These are phyloP conservation scores for Exutisphaerella laricina DNA, from an alignment of 2,329 filamentous ascomycete genomes.

Conservation along the genomic window DNA sequence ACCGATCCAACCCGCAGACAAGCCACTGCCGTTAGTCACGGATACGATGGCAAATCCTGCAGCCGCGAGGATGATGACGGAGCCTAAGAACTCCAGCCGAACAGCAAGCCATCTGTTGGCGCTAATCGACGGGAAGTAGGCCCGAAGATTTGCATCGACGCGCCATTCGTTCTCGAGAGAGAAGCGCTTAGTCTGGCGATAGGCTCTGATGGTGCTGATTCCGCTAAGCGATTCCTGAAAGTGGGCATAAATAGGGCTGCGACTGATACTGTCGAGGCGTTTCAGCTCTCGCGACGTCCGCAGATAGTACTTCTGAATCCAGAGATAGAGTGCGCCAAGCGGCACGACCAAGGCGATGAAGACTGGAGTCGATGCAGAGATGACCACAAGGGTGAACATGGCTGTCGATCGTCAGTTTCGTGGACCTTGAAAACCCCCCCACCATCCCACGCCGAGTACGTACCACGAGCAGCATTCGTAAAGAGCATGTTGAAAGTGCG, in stretches of 20 bases:
- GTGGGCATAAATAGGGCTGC: slow-evolving; percentile 94
- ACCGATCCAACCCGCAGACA: slow-evolving; percentile 75
- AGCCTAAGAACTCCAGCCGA: slow-evolving; percentile 90
- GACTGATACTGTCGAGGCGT: slow-evolving; percentile 87
- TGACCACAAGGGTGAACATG: slow-evolving; percentile 78
- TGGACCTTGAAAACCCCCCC: slow-evolving; percentile 2
- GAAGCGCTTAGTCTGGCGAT: slow-evolving; percentile 82
- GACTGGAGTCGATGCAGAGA: slow-evolving; percentile 71
- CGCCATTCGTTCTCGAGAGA: slow-evolving; percentile 94
- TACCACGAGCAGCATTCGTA: slow-evolving; percentile 46
- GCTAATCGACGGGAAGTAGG: slow-evolving; percentile 94
- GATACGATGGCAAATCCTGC: slow-evolving; percentile 78
- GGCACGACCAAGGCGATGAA: slow-evolving; percentile 80
- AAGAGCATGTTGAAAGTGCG: slow-evolving; percentile 93
- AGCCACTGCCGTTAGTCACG: slow-evolving; percentile 59
- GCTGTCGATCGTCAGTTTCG: slow-evolving; percentile 32
- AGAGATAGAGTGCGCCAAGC: slow-evolving; percentile 74
- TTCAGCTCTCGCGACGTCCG: slow-evolving; percentile 95
- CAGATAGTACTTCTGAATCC: slow-evolving; percentile 95
- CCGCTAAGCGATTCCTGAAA: slow-evolving; percentile 96
- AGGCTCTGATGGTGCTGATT: slow-evolving; percentile 91
- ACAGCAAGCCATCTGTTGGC: slow-evolving; percentile 88
- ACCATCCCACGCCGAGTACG: slow-evolving; percentile 21
- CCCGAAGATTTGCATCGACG: slow-evolving; percentile 86
- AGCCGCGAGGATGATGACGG: slow-evolving; percentile 81